These are phyloP conservation scores for Penicillium sp. DNA, from an alignment of 2,329 filamentous ascomycete species.

Conservation along the genomic window DNA sequence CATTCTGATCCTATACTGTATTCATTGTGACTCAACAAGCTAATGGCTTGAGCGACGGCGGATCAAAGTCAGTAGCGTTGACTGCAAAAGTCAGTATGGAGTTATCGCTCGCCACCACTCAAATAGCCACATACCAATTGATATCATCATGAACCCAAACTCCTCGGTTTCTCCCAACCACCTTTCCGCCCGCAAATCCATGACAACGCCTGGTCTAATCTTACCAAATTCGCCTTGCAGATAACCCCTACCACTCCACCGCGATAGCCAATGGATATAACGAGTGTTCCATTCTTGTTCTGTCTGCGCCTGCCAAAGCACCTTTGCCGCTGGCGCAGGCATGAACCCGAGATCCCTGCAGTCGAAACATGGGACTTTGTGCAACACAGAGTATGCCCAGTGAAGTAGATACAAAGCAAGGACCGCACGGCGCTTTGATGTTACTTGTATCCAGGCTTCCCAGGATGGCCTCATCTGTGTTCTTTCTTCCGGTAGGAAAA, in stretches of 20 bases:
- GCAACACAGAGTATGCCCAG: constrained; percentile 43
- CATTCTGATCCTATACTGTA: neutral
- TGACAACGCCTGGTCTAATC: constrained; percentile 23
- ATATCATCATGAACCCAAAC: constrained; percentile 43
- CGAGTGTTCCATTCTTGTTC: constrained; percentile 36
- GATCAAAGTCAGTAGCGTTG: constrained; percentile 4
- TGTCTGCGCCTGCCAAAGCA: constrained; percentile 39
- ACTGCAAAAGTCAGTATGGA: neutral
- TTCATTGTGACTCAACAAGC: neutral
- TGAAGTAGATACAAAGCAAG: constrained; percentile 40
- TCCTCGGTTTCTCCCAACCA: constrained; percentile 49
- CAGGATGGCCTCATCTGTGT: constrained; percentile 34
- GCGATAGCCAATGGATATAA: constrained; percentile 26
- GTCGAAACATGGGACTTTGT: constrained; percentile 35
- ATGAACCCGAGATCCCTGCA: constrained; percentile 42
- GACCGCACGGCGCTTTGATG: constrained; percentile 54
- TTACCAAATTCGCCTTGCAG: constrained; percentile 9
- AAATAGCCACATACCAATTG: constrained; percentile 30
- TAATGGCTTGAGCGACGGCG: neutral
- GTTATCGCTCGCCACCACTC: fast-evolving
- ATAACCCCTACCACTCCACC: constrained; percentile 8
- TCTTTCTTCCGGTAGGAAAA: constrained; percentile 39
- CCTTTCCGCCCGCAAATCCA: constrained; percentile 37
- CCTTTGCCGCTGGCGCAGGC: constrained; percentile 42
- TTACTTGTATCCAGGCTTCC: constrained; percentile 50